Evolutionary conservation across 2,329 filamentous ascomycete species (phyloP), one percentile per base, ranked within the genome.

Genomic region (Orbilia javanica): DNA sequence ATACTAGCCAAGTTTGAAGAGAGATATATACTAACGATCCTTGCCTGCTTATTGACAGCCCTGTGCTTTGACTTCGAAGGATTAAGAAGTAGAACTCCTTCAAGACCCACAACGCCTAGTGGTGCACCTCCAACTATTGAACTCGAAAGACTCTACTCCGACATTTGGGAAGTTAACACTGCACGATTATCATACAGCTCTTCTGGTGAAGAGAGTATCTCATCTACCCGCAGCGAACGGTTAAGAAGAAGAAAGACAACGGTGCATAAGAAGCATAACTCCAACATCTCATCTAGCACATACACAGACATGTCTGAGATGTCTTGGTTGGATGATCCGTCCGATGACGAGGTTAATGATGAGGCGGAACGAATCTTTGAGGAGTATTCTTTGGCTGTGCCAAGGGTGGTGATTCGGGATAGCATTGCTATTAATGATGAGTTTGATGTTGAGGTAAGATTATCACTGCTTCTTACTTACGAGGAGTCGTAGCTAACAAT

Each of bases 261-360:
- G 1, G 66, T 77, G 18, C 73, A 71, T 27, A 77, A 44, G 42
- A 77, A 77, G 39, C 53, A 57, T 29, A 42, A n/a, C 7, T 77
- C 64, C 11, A 62, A 76, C 36, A 20, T 44, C 27, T 70, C 73
- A 25, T 77, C 73, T 8, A 5, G 4, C 11, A 27, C 34, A 29
- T 29, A 18, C 8, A 66, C 65, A 6, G 60, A 64, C n/a, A 22
- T 66, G 20, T 77, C 66, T 3, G 73, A 77, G 31, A 77, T 66
- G 57, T 77, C 73, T 31, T 77, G 73, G 73, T 63, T 77, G 13
- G 73, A 77, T 22, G 73, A 77, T 31, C 66, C 73, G 7, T 77
- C 73, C 1, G 73, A 77, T 36, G 73, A 77, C 46, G 73, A 77
- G 60, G 50, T 77, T 7, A 77, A 77, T 18, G 73, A 77, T 34